A percentile compares a stretch with the other conserved stretches of the same genome.
phyloP scores from a whole-genome alignment of 2,329 filamentous ascomycete species.

The Penicillium sclerotiorum region DNA sequence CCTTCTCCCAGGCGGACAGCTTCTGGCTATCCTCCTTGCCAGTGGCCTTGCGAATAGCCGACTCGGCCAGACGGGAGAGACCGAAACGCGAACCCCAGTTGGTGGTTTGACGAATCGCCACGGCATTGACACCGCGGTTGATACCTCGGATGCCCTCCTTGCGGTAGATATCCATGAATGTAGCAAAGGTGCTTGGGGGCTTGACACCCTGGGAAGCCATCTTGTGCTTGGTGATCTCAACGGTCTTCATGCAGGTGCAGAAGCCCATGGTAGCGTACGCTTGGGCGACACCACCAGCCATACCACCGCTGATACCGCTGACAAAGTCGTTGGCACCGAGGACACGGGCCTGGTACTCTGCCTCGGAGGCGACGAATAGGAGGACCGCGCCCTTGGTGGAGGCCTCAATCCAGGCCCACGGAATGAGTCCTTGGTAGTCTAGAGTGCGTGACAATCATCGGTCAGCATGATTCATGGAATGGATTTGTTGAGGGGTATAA shows the following conservation, averaged over 20 bases:
- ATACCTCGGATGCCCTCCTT: slow-evolving; percentile 92
- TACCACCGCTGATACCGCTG: slow-evolving; percentile 85
- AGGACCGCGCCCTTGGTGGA: slow-evolving; percentile 99
- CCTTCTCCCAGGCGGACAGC: slow-evolving; percentile 81
- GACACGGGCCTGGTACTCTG: slow-evolving; percentile 87
- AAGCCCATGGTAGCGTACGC: slow-evolving; percentile 99
- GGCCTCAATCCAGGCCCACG: slow-evolving; percentile 99
- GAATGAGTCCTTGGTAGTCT: slow-evolving; percentile 99
- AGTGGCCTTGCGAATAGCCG: slow-evolving; percentile 76
- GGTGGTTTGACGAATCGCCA: slow-evolving; percentile 97
- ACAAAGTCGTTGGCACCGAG: slow-evolving; percentile 85
- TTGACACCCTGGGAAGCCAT: slow-evolving; percentile 78
- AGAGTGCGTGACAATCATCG: slow-evolving; percentile 9
- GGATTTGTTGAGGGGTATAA: not conserved
- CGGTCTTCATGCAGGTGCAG: slow-evolving; percentile 99
- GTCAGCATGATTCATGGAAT: slow-evolving; percentile 13
- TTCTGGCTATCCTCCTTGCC: slow-evolving; percentile 80
- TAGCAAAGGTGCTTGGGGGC: slow-evolving; percentile 87
- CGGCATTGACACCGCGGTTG: slow-evolving; percentile 98
- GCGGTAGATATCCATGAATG: slow-evolving; percentile 97
- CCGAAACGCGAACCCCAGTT: slow-evolving; percentile 99
- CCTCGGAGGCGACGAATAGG: slow-evolving; percentile 97
- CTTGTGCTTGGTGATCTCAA: slow-evolving; percentile 99
- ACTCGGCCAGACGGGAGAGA: slow-evolving; percentile 86
- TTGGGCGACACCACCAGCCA: slow-evolving; percentile 92